A percentile compares a stretch with the other conserved stretches of the same genome.
These are phyloP conservation scores for Botrytis deweyae DNA, from an alignment of 2,329 filamentous ascomycete species.

Conservation along the genomic window DNA sequence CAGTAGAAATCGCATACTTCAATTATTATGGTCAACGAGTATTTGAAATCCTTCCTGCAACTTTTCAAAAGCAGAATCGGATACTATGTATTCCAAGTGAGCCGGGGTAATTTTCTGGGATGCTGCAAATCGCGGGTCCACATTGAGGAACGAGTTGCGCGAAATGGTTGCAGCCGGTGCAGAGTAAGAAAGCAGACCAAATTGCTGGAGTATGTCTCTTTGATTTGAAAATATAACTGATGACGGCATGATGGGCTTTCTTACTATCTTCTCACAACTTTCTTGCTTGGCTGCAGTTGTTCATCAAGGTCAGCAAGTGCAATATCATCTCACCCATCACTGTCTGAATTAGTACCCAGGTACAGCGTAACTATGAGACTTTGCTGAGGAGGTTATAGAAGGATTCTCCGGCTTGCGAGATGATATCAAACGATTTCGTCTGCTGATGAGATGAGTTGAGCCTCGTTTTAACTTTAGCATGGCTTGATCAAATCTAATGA, in stretches of 20 bases:
- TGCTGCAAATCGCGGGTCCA: too few species aligned
- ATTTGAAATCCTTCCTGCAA: neutral
- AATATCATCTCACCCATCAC: neutral
- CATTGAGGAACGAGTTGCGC: too few species aligned
- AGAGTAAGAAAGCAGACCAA: neutral
- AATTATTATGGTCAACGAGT: too few species aligned
- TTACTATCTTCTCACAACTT: accelerated
- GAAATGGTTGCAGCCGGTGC: too few species aligned
- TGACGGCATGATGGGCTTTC: too few species aligned
- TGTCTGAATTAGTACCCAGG: neutral
- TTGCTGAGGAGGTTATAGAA: too few species aligned
- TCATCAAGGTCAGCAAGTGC: neutral
- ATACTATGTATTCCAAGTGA: neutral
- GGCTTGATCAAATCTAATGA: neutral
- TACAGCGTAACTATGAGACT: too few species aligned
- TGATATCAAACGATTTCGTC: accelerated
- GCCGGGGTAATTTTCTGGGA: neutral
- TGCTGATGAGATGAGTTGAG: accelerated
- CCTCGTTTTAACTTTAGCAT: accelerated
- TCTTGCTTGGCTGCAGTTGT: neutral
- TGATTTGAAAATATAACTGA: neutral
- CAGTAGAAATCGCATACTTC: too few species aligned
- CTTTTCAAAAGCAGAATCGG: accelerated
- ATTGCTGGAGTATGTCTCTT: neutral
- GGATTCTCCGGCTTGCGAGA: neutral